These are phyloP conservation scores for Amaranthus tricolor DNA, from an alignment of 179 eudicot genomes.

Conservation along the genomic window DNA sequence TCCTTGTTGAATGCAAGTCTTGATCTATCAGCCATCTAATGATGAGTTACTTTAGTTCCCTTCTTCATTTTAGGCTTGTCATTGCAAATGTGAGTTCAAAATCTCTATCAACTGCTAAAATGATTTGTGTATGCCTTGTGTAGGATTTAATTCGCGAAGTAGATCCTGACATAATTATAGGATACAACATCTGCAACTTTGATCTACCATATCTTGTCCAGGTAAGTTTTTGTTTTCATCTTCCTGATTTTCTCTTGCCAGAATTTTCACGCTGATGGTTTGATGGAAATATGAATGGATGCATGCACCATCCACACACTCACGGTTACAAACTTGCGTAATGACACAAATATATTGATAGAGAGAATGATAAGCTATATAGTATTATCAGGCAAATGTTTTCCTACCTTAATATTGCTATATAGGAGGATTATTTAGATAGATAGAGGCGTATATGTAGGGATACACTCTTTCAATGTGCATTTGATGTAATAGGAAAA, in stretches of 20 bases:
- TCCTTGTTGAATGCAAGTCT: constrained; percentile 10
- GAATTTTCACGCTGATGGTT: not conserved
- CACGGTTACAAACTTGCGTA: too few species aligned
- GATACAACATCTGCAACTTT: constrained; percentile 98
- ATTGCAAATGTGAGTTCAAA: too few species aligned
- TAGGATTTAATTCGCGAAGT: constrained; percentile 93
- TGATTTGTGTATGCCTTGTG: constrained; percentile 8
- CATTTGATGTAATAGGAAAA: constrained; percentile 8
- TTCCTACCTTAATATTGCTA: too few species aligned
- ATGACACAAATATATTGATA: not conserved
- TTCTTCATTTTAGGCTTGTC: not conserved
- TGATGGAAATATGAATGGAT: not conserved
- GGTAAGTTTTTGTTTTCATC: constrained; percentile 35
- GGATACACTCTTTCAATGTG: not conserved
- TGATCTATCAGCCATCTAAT: not conserved
- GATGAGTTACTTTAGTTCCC: not conserved
- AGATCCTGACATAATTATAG: constrained; percentile 97
- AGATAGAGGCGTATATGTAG: too few species aligned
- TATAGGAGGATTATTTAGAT: too few species aligned
- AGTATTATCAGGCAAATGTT: too few species aligned
- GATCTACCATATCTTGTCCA: constrained; percentile 97
- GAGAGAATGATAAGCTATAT: too few species aligned
- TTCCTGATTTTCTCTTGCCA: not conserved
- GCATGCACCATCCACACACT: not conserved
- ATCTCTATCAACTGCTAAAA: not conserved